phyloP scores from a whole-genome alignment of 2,329 filamentous ascomycete genomes.

The Beauveria scarabaeidicola region DNA sequence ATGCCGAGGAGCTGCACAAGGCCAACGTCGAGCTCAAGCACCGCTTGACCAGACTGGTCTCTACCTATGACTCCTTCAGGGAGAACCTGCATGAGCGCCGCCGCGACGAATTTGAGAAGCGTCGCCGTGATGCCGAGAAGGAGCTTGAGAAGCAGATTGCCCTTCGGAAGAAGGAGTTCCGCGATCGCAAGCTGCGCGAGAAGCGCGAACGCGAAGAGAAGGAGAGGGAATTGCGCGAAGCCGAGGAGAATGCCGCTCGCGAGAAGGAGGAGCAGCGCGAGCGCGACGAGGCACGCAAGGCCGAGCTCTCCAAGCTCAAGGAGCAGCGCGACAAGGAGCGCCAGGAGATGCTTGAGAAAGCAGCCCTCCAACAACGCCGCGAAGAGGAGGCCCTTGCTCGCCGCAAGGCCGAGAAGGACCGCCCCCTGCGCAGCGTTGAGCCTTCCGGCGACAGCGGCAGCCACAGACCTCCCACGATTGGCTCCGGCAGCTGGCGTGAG shows the following conservation, averaged over 20 bases:
- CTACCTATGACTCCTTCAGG: conserved; percentile 77
- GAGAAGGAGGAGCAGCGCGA: conserved; percentile 82
- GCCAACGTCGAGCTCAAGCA: conserved; percentile 91
- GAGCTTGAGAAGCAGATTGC: conserved; percentile 90
- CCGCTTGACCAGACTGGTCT: conserved; percentile 75
- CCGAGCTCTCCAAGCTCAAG: conserved; percentile 58
- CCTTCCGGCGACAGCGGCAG: conserved; percentile 23
- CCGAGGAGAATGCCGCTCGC: conserved; percentile 69
- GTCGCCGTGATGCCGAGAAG: conserved; percentile 80
- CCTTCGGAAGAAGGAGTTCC: conserved; percentile 77
- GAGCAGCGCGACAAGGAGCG: conserved; percentile 58
- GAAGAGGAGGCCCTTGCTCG: conserved; percentile 83
- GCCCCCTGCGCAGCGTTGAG: conserved; percentile 25
- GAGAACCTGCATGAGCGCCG: conserved; percentile 75
- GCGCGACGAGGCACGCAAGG: conserved; percentile 71
- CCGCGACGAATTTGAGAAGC: conserved; percentile 92
- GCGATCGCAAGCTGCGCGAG: conserved; percentile 75
- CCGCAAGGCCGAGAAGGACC: conserved; percentile 57
- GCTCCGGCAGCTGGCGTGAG: conserved; percentile 35
- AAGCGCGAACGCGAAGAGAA: conserved; percentile 77
- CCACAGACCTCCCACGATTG: conserved; percentile 26
- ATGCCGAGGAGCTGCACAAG: conserved; percentile 81
- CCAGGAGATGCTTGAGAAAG: conserved; percentile 58
- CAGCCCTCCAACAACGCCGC: conserved; percentile 64
- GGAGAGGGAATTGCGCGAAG: conserved; percentile 69